phyloP scores from a whole-genome alignment of 2,329 filamentous ascomycete genomes.

The Colletotrichum gigasporum region DNA sequence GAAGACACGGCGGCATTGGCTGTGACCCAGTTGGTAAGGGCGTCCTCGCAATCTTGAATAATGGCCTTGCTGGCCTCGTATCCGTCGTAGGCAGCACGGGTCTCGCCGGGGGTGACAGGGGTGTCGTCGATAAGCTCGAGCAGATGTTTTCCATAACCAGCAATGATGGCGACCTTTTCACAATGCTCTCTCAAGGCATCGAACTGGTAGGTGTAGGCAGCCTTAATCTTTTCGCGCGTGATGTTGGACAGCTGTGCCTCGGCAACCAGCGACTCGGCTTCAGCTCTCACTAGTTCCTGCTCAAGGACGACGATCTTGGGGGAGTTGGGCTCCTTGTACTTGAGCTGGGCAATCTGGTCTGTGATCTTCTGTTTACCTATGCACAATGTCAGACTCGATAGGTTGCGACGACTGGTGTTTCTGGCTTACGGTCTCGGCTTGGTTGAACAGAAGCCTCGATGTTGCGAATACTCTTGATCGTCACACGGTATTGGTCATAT shows the following conservation, averaged over 20 bases:
- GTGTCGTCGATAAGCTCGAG: constrained; percentile 96
- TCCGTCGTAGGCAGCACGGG: constrained; percentile 92
- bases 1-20: constrained; percentile 89
- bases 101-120: constrained; percentile 96
- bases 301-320: constrained; percentile 97
- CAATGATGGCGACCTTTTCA: constrained; percentile 98
- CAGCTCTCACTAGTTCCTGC: constrained; percentile 97
- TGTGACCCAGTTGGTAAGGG: constrained; percentile 95
- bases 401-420: background rate
- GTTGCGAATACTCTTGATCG: constrained; percentile 99
- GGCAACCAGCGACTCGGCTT: constrained; percentile 98
- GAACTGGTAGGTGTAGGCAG: constrained; percentile 97
- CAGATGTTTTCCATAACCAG: constrained; percentile 97
- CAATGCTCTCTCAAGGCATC: constrained; percentile 97
- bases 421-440: constrained; percentile 86
- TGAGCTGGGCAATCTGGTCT: constrained; percentile 97
- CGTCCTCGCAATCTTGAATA: constrained; percentile 98
- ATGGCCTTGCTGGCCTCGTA: constrained; percentile 99
- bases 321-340: constrained; percentile 99
- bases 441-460: constrained; percentile 99
- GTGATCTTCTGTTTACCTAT: constrained; percentile 98
- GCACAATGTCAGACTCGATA: constrained; percentile 32
- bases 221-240: constrained; percentile 98
- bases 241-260: constrained; percentile 99
- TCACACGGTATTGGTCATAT: constrained; percentile 99